These are phyloP conservation scores for Syncephalastrum racemosum DNA, from an alignment of 371 early-diverging fungal genomes.

Conservation along the genomic window DNA sequence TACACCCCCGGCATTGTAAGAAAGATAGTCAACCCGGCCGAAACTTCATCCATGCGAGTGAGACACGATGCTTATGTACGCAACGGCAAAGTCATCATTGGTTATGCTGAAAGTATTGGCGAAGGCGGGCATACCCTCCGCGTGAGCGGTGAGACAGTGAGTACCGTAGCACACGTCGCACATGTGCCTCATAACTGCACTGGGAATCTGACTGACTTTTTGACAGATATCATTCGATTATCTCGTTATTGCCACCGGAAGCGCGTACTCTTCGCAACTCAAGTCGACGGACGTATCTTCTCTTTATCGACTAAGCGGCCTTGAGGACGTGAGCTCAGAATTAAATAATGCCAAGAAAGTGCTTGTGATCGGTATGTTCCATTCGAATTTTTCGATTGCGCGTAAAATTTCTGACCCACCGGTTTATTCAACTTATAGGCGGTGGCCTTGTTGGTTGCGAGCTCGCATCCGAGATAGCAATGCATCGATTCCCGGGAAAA, in stretches of 20 bases:
- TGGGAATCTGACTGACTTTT: slow-evolving; percentile 9
- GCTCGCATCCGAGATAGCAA: slow-evolving; percentile 59
- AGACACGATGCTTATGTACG: slow-evolving; percentile 39
- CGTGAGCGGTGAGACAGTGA: slow-evolving; percentile 32
- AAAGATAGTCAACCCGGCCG: slow-evolving; percentile 30
- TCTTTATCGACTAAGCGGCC: slow-evolving; percentile 30
- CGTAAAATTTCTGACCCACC: not conserved
- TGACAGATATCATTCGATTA: slow-evolving; percentile 65
- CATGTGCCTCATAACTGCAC: slow-evolving; percentile 1
- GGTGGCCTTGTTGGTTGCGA: slow-evolving; percentile 72
- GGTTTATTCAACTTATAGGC: slow-evolving; percentile 42
- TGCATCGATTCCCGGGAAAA: slow-evolving; percentile 19
- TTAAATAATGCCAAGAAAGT: slow-evolving; percentile 53
- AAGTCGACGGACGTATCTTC: slow-evolving; percentile 47
- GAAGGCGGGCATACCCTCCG: slow-evolving; percentile 26
- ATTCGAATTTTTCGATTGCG: not conserved
- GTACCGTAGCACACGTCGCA: slow-evolving; percentile 1
- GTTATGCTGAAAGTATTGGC: slow-evolving; percentile 34
- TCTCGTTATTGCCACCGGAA: slow-evolving; percentile 70
- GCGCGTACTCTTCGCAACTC: slow-evolving; percentile 52
- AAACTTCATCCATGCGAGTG: slow-evolving; percentile 31
- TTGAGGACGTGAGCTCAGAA: slow-evolving; percentile 40
- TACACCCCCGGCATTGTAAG: slow-evolving; percentile 43
- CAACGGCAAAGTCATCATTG: slow-evolving; percentile 46
- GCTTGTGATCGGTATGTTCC: slow-evolving; percentile 41